A percentile compares a stretch with the other conserved stretches of the same genome.
Conservation (phyloP, 768 basidiomycete species). For the Rhizopogon vinicolor region DNA sequence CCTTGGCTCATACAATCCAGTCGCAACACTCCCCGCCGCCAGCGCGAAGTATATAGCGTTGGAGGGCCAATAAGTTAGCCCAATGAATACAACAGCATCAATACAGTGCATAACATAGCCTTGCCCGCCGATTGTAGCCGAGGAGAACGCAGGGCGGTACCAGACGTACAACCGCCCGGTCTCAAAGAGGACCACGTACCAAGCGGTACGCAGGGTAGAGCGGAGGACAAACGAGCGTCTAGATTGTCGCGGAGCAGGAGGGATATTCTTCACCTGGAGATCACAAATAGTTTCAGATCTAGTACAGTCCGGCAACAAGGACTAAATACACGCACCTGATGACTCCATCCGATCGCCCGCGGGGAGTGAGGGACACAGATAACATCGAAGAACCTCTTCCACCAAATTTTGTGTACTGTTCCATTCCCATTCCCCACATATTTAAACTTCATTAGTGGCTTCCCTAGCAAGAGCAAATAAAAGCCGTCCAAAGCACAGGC, state of each 20-base stretch:
- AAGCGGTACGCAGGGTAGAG: neutral
- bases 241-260: neutral
- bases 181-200: neutral
- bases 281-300: neutral
- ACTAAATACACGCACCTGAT: neutral
- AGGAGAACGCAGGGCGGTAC: conserved; percentile 1
- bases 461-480: neutral
- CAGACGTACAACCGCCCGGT: neutral
- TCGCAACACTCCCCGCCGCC: neutral
- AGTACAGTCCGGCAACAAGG: neutral
- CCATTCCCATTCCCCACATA: neutral
- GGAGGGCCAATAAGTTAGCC: neutral
- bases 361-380: neutral
- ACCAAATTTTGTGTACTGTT: neutral
- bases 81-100: neutral
- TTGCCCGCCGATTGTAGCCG: neutral
- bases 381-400: conserved; percentile 1
- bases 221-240: conserved; percentile 1
- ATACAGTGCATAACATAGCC: neutral
- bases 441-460: neutral
- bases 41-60: neutral
- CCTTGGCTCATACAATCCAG: neutral
- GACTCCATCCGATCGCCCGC: conserved; percentile 3
- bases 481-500: neutral
- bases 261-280: neutral